Conservation (phyloP, 768 basidiomycete species). For the Epithele typhae region DNA sequence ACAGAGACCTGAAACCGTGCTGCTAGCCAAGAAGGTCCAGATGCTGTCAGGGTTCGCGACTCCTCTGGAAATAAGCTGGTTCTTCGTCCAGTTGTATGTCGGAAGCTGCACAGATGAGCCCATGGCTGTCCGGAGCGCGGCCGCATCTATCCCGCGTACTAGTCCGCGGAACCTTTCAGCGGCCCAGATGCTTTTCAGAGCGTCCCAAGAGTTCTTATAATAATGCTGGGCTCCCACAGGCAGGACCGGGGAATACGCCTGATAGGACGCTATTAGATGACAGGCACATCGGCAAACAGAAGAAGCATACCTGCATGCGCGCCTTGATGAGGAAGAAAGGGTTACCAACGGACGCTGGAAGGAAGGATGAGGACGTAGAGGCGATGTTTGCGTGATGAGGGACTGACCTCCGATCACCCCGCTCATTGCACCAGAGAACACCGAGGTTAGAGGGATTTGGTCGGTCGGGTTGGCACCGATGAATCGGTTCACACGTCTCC, state of each 20-base stretch:
- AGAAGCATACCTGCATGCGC: slow-evolving; percentile 75
- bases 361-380: background rate
- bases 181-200: slow-evolving; percentile 71
- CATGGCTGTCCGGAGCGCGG: slow-evolving; percentile 91
- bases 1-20: slow-evolving; percentile 84
- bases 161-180: slow-evolving; percentile 79
- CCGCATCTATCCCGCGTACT: slow-evolving; percentile 88
- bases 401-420: slow-evolving; percentile 82
- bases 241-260: slow-evolving; percentile 92
- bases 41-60: slow-evolving; percentile 73
- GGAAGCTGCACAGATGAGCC: slow-evolving; percentile 94
- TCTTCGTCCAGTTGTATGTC: slow-evolving; percentile 92
- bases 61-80: slow-evolving; percentile 61
- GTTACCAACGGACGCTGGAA: slow-evolving; percentile 71
- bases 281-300: background rate
- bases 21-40: slow-evolving; percentile 86
- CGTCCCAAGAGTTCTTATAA: slow-evolving; percentile 83
- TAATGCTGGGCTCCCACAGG: slow-evolving; percentile 94
- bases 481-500: slow-evolving; percentile 61
- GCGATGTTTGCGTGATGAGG: background rate
- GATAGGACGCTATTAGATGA: background rate
- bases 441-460: slow-evolving; percentile 70
- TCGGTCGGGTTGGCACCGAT: slow-evolving; percentile 61
- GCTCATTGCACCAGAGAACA: slow-evolving; percentile 83
- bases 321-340: slow-evolving; percentile 96